These are phyloP conservation scores for Epichloe typhina DNA, from an alignment of 2,329 filamentous ascomycete genomes.

Conservation along the genomic window DNA sequence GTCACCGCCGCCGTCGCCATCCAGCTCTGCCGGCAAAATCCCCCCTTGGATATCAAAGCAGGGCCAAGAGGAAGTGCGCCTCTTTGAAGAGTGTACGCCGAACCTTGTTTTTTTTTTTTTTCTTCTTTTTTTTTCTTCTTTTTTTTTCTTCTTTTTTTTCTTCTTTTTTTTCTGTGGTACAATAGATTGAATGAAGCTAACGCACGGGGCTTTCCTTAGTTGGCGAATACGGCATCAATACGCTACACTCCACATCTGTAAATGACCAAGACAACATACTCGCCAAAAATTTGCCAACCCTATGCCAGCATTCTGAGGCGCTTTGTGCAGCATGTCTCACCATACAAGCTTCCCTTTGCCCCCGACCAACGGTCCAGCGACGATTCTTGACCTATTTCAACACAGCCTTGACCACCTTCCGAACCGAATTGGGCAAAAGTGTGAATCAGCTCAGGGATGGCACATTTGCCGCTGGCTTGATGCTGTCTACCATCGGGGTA, in stretches of 20 bases:
- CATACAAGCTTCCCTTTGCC: neutral
- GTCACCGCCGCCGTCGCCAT: neutral
- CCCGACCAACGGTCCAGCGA: neutral
- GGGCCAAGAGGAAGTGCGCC: neutral
- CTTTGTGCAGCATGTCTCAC: constrained; percentile 1
- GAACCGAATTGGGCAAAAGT: neutral
- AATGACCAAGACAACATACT: constrained; percentile 2
- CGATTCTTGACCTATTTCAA: neutral
- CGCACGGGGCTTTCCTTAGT: neutral
- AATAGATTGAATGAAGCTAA: neutral
- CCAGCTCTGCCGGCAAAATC: neutral
- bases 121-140: neutral
- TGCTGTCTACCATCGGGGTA: neutral
- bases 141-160: neutral
- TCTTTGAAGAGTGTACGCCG: neutral
- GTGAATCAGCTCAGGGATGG: neutral
- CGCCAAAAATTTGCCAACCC: neutral
- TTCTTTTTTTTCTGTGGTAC: neutral
- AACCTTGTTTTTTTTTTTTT: neutral
- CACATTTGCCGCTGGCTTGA: constrained; percentile 1
- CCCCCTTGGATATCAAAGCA: neutral
- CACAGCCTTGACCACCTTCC: neutral
- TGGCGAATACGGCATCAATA: neutral
- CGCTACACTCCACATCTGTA: neutral
- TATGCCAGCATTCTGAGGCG: neutral